Evolutionary conservation across 352 stramenopile genomes (phyloP), one percentile per base, ranked within the genome.

Genomic region (Globisporangium spinosum): DNA sequence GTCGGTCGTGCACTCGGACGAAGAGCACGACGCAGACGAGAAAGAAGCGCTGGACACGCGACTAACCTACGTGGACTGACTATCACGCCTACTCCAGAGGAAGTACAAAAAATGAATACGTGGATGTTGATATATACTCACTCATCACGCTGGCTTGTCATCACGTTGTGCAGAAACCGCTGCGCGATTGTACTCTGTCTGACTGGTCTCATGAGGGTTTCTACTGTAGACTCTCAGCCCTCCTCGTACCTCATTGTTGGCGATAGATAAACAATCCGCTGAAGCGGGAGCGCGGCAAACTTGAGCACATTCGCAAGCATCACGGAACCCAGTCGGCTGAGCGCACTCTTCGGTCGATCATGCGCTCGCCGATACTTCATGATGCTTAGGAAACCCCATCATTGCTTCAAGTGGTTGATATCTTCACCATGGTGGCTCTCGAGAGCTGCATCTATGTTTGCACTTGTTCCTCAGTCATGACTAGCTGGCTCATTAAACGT

Each of bases 1-100:
- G 12, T 88, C 83, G 0, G 80, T 91, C 23, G 83, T 91, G 3
- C 74, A 76, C 29, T 69, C 65, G 17, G 73, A 59, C 8, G 70
- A 69, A 27, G 69, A 77, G 25, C 59, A 67, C 29, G 68, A 79
- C 12, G 71, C 71, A 3, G 70, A 83, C 35, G 72, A 76, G n/a
- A 73, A 81, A 12, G 63, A 69, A 20, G 65, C 60, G 0, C 23
- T 67, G 7, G 82, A 88, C 61, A 91, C 83, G 54, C 69, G 81
- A 57, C 71, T 89, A 65, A 89, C 81, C 2, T 72, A 87, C 51
- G 72, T 89, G 13, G 83, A 91, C 58, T 91, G 55, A 61, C 55
- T 27, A 15, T 27, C 47, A 55, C 47, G 47, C n/a, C 20, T 27
- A n/a, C 47, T 55, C n/a, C 17, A 55, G 20, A 17, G 8, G 43